These are phyloP conservation scores for Patellifolia procumbens DNA, from an alignment of 179 eudicot species.

Conservation along the genomic window DNA sequence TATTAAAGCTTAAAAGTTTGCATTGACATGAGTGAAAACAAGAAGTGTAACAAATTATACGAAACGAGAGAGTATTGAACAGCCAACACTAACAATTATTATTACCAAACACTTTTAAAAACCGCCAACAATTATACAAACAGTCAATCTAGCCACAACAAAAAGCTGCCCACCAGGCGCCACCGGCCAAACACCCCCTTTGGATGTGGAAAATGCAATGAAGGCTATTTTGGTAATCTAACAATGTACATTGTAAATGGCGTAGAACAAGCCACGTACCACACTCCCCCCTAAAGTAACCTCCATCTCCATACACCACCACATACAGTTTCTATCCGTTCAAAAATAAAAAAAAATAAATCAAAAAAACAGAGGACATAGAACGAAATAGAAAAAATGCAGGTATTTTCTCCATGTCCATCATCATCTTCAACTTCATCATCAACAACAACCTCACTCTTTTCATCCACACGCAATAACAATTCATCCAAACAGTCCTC, in stretches of 20 bases:
- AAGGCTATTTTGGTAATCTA: neutral
- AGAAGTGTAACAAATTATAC: too few relatives aligned
- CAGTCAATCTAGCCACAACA: too few relatives aligned
- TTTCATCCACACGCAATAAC: slow-evolving; percentile 10
- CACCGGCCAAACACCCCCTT: too few relatives aligned
- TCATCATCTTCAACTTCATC: slow-evolving; percentile 33
- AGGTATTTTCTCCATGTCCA: slow-evolving; percentile 33
- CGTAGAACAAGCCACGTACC: slow-evolving; percentile 20
- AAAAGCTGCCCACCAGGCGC: too few relatives aligned
- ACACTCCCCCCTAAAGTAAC: slow-evolving; percentile 16
- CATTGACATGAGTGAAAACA: too few relatives aligned
- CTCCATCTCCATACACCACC: neutral
- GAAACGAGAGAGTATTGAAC: too few relatives aligned
- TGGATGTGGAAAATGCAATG: too few relatives aligned
- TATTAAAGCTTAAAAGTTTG: too few relatives aligned
- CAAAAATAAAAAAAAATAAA: neutral
- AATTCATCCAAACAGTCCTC: slow-evolving; percentile 30
- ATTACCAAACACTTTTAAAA: too few relatives aligned
- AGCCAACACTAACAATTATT: too few relatives aligned
- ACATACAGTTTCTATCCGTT: slow-evolving; percentile 19
- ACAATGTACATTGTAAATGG: neutral
- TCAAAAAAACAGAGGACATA: neutral
- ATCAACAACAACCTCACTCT: slow-evolving; percentile 20
- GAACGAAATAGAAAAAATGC: slow-evolving; percentile 23
- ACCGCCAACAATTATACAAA: too few relatives aligned